These are phyloP conservation scores for Carex arenaria DNA, from an alignment of 202 grass and related monocot genomes.

Conservation along the genomic window DNA sequence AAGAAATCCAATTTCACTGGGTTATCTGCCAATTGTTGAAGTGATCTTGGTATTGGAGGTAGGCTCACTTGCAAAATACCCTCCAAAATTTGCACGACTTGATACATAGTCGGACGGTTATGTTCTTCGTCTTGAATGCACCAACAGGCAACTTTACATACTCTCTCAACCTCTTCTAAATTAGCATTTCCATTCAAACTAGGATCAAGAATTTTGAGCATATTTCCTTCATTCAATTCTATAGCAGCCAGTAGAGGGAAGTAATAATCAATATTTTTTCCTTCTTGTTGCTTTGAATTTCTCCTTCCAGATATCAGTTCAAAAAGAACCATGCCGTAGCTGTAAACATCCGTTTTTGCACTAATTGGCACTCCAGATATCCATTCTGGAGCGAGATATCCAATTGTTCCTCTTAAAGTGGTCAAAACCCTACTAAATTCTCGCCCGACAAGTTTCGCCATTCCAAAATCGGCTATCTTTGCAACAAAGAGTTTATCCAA, in stretches of 20 bases:
- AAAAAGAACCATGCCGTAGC: conserved; percentile 52
- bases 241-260: conserved; percentile 36
- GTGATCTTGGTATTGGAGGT: no score
- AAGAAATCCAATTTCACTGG: no score
- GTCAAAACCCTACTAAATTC: conserved; percentile 75
- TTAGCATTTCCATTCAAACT: no score
- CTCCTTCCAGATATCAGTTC: conserved; percentile 46
- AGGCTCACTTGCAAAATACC: no score
- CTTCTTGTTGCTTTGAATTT: conserved; percentile 9
- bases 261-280: not conserved
- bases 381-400: conserved; percentile 68
- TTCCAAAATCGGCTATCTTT: conserved; percentile 73
- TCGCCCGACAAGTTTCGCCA: conserved; percentile 75
- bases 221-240: conserved; percentile 22
- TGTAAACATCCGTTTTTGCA: conserved; percentile 57
- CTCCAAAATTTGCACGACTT: no score
- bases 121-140: no score
- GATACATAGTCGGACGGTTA: no score
- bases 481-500: conserved; percentile 39
- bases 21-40: no score
- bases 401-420: conserved; percentile 48
- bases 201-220: conserved; percentile 29
- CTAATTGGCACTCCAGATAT: conserved; percentile 49
- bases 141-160: no score
- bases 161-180: no score